phyloP scores from a whole-genome alignment of 106 monocot genomes.

The Acanthochlamys bracteata region DNA sequence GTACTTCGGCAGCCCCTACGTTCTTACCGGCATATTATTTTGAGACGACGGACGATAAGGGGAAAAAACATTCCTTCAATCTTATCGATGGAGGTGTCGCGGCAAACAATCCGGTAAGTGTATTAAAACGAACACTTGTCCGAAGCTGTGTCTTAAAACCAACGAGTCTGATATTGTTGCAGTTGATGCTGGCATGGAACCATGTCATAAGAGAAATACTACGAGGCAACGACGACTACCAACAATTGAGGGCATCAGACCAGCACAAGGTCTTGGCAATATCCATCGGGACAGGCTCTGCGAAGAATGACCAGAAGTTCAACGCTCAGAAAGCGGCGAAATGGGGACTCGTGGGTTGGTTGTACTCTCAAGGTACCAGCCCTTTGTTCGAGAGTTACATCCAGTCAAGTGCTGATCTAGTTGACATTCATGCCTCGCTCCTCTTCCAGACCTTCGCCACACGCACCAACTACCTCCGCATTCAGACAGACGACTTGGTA shows the following conservation, averaged over 20 bases:
- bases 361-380: not conserved
- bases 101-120: slow-evolving; percentile 51
- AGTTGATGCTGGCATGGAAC: slow-evolving; percentile 19
- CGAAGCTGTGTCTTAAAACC: too few species aligned
- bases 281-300: slow-evolving; percentile 34
- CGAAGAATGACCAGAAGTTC: slow-evolving; percentile 19
- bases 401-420: not conserved
- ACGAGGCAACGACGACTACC: slow-evolving; percentile 16
- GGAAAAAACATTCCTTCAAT: slow-evolving; percentile 15
- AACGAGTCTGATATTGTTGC: too few species aligned
- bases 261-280: slow-evolving; percentile 32
- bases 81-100: slow-evolving; percentile 57
- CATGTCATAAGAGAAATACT: slow-evolving; percentile 30
- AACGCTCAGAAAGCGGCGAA: slow-evolving; percentile 6
- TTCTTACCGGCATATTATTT: slow-evolving; percentile 47
- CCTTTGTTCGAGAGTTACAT: not conserved
- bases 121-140: too few species aligned
- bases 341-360: slow-evolving; percentile 39
- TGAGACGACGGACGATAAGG: slow-evolving; percentile 15
- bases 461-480: not conserved
- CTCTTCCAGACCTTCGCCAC: not conserved
- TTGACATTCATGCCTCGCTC: not conserved
- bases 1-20: slow-evolving; percentile 60
- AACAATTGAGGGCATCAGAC: slow-evolving; percentile 23
- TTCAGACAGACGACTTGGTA: slow-evolving; percentile 38